Evolutionary conservation across 345 rosid genomes (phyloP).

Genomic region (Eucalyptus fibrosa): DNA sequence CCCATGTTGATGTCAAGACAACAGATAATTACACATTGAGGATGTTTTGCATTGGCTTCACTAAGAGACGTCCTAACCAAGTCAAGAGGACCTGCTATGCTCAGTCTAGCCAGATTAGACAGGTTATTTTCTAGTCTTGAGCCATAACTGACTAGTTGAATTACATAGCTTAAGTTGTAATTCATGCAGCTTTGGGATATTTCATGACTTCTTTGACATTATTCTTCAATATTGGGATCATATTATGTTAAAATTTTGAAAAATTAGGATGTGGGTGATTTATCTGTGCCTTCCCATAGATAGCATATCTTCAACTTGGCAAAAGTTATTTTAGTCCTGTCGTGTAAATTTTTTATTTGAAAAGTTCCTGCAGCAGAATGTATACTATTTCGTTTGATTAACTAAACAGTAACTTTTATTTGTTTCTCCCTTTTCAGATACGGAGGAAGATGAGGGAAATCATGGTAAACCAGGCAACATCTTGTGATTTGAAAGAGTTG

Average conservation of each 20-base stretch:
- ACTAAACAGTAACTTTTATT: neutral
- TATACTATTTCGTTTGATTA: neutral
- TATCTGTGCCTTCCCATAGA: neutral
- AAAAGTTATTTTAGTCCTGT: neutral
- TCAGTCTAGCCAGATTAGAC: conserved; percentile 87
- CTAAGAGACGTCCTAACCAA: conserved; percentile 89
- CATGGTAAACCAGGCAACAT: conserved; percentile 69
- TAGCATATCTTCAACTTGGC: neutral
- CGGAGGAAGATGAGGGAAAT: conserved; percentile 92
- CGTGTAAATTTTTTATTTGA: neutral
- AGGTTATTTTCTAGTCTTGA: conserved; percentile 13
- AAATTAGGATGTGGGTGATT: neutral
- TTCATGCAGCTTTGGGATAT: neutral
- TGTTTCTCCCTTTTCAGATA: conserved; percentile 24
- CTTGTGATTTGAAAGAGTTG: conserved; percentile 84
- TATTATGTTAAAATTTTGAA: neutral
- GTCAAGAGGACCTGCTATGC: conserved; percentile 94
- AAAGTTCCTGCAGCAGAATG: neutral
- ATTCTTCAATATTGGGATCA: neutral
- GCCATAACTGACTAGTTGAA: neutral
- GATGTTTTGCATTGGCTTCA: conserved; percentile 91
- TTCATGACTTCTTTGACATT: neutral
- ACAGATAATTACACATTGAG: conserved; percentile 78
- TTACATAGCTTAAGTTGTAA: neutral
- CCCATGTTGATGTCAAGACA: conserved; percentile 96